Percentiles rank a stretch among this genome's conserved stretches.
These are phyloP conservation scores for Zalaria sp. DNA, from an alignment of 2,329 filamentous ascomycete genomes.

Conservation along the genomic window DNA sequence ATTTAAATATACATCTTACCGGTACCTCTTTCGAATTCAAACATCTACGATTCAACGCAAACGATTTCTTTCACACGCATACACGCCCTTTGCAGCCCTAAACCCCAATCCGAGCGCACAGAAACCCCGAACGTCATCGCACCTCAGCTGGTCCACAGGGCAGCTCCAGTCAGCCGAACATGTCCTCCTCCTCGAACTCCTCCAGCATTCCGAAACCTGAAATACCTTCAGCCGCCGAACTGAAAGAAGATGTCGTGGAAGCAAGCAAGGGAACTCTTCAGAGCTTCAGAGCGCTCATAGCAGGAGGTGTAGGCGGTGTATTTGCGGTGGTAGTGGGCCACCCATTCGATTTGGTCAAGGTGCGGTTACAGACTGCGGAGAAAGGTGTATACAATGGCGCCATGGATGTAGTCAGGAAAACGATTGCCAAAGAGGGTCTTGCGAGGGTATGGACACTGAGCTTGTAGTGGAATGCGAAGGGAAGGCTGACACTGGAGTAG, in stretches of 20 bases:
- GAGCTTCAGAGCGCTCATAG: slow-evolving; percentile 66
- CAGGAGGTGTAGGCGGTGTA: slow-evolving; percentile 84
- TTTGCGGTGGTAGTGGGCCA: slow-evolving; percentile 89
- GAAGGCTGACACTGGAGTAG: slow-evolving; percentile 20
- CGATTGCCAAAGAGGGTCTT: slow-evolving; percentile 74
- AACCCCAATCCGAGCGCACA: too few species aligned
- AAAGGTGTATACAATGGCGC: slow-evolving; percentile 82
- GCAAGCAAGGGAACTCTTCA: slow-evolving; percentile 42
- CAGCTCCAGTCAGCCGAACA: too few species aligned
- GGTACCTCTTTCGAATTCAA: too few species aligned
- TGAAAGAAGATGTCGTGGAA: slow-evolving; percentile 38
- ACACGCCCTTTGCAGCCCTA: too few species aligned
- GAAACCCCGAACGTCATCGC: too few species aligned
- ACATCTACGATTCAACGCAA: too few species aligned
- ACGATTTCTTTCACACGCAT: too few species aligned
- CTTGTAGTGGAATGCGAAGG: neutral
- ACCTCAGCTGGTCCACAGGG: too few species aligned
- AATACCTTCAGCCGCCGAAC: slow-evolving; percentile 26
- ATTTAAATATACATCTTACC: too few species aligned
- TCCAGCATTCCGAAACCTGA: neutral
- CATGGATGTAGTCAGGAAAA: slow-evolving; percentile 82
- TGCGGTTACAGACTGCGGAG: slow-evolving; percentile 90
- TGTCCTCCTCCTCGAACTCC: too few species aligned
- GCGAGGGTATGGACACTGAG: slow-evolving; percentile 26
- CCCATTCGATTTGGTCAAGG: slow-evolving; percentile 96